Evolutionary conservation across 169 alveolate genomes (phyloP), one percentile per base, ranked within the genome.

Genomic region (Eimeria maxima): DNA sequence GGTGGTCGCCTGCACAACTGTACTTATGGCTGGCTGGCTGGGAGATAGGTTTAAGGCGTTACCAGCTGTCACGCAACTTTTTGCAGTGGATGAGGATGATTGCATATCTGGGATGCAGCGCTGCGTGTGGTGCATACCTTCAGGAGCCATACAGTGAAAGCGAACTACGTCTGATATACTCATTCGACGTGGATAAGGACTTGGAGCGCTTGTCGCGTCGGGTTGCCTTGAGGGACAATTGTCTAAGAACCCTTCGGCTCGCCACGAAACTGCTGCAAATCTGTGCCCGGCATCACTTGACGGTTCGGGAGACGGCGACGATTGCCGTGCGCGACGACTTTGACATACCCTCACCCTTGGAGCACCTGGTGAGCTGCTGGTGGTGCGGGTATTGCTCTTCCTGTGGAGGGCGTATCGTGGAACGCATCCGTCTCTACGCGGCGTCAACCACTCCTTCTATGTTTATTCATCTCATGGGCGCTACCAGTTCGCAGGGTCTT

Each of bases 211-310:
- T 98, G 57, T 95, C 97, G 57, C 96, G 98, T 81, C 97, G 97
- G 38, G 93, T 84, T n/a, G 93, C 78, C 27, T 44, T 69, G 88
- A 96, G 99, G 74, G 98, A 97, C 74, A 99, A 98, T 91, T 98
- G 99, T 92, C 97, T 98, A 92, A 83, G 99, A 57, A 98, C 99
- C 42, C 97, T 98, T 98, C 95, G 98, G 16, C 99, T 98, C 63
- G 97, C 99, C 44, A 97, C 98, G 38, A 93, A 99, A 38, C 97
- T 98, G 78, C 95, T 98, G 78, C 98, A 98, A 86, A 97, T 97
- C 27, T 99, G 99, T 69, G 98, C 99, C 38, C 83, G 97, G 14
- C 98, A 97, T 98, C 98, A 98, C 95, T 96, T 98, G 87, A 98
- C 96, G 44, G 96, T 98, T 53, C 96, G 97, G 89, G 99, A 98